Base-by-base conservation (phyloP, 1,139 yeast genomes). In the Candida sojae region DNA sequence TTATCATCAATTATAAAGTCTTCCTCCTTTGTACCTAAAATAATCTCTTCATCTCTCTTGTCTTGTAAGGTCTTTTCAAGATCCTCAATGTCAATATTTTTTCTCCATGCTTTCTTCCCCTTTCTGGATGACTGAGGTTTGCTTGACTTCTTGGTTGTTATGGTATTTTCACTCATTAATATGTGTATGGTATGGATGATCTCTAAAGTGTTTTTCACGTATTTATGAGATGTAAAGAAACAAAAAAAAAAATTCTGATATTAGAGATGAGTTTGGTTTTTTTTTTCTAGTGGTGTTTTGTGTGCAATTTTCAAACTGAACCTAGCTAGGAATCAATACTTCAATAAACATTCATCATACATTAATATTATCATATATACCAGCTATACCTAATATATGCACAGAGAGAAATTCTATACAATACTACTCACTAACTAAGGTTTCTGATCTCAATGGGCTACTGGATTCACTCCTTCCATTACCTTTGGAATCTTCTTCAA, bases 21-120 rank as follows among this genome's bases (percentile, higher is more conserved):
- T 29, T 48, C 54, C 35, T 85, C 76, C 8, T 77, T 80, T 43
- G 70, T 75, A 59, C 96, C 97, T 52, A 83, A 78, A 34, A 80
- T 75, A 48, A 87, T 77, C 58, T 87, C 81, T 51, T 82, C 80
- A 47, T 88, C 95, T 48, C 90, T 75, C 46, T 79, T 75, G 42
- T 80, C 83, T 55, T 86, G 95, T 43, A 93, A 71, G 6, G 85
- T 87, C 39, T 71, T 68, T 62, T 88, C 91, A 45, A 93, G 72
- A 52, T 90, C 97, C 25, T 82, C 83, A 28, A 93, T 73, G 62
- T 93, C 96, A 51, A 93, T 88, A 66, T 93, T 89, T 69, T 93
- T 93, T 67, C 97, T 85, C 99, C 99, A 93, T 6, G 98, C 88
- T 64, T 80, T 85, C 76, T 88, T 92, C 46, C 97, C 96, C 73